These are phyloP conservation scores for Posidonia australis DNA, from an alignment of 106 monocot species.

Conservation along the genomic window DNA sequence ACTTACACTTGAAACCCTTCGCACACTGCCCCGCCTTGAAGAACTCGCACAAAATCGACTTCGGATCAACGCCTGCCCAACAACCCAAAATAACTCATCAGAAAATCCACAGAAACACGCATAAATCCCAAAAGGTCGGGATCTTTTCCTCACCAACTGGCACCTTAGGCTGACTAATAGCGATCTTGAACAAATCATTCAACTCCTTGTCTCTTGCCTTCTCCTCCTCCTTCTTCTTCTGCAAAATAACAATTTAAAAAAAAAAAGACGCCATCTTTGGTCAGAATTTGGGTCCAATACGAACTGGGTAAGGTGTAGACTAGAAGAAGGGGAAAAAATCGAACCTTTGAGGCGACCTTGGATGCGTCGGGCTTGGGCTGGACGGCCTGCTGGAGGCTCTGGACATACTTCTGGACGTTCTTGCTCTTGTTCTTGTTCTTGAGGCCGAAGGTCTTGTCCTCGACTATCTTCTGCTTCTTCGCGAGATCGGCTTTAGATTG, in stretches of 20 bases:
- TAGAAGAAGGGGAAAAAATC: background rate
- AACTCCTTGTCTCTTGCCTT: constrained; percentile 94
- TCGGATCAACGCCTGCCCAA: constrained; percentile 83
- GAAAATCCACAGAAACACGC: background rate
- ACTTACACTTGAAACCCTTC: constrained; percentile 96
- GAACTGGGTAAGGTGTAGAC: background rate
- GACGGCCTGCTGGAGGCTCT: constrained; percentile 64
- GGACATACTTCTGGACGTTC: constrained; percentile 97
- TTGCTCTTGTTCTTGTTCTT: constrained; percentile 99
- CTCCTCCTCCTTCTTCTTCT: constrained; percentile 99
- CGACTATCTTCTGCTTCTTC: constrained; percentile 97
- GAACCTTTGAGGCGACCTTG: constrained; percentile 59
- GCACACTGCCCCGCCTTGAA: constrained; percentile 88
- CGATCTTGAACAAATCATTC: constrained; percentile 88
- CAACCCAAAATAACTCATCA: background rate
- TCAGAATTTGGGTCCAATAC: background rate
- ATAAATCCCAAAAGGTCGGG: background rate
- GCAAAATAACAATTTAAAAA: constrained; percentile 7
- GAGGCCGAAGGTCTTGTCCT: constrained; percentile 98
- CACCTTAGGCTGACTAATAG: constrained; percentile 85
- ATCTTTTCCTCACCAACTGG: constrained; percentile 50
- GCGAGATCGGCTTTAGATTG: constrained; percentile 73
- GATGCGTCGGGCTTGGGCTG: constrained; percentile 79
- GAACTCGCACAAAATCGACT: constrained; percentile 94
- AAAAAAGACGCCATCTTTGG: background rate